phyloP scores from a whole-genome alignment of 352 stramenopile genomes.

The Globisporangium polare region DNA sequence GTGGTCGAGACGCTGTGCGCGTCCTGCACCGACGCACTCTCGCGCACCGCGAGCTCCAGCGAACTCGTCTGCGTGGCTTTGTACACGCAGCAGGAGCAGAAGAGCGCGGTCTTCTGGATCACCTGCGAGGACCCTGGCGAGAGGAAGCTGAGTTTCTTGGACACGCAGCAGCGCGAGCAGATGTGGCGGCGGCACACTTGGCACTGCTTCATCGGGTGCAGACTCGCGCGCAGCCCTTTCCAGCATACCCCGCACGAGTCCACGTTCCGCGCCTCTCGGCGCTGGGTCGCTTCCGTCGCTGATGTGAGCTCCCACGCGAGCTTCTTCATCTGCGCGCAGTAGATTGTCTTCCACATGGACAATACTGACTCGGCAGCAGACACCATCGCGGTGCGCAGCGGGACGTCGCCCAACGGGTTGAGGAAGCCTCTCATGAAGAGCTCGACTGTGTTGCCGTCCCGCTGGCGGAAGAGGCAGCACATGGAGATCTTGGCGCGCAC shows the following conservation, averaged over 20 bases:
- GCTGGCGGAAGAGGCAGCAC: constrained; percentile 12
- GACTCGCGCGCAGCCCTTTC: neutral
- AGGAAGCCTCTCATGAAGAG: constrained; percentile 6
- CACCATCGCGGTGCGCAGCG: constrained; percentile 10
- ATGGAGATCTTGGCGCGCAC: constrained; percentile 13
- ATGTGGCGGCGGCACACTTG: constrained; percentile 1
- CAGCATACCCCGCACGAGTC: constrained; percentile 5
- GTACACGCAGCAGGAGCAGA: constrained; percentile 29
- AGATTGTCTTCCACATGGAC: constrained; percentile 1
- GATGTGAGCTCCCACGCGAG: constrained; percentile 34
- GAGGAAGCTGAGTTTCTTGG: constrained; percentile 15
- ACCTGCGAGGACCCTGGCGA: constrained; percentile 9
- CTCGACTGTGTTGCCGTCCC: neutral
- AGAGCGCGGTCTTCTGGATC: constrained; percentile 17
- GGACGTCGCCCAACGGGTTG: constrained; percentile 8
- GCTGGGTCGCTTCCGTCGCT: neutral
- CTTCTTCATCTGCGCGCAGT: constrained; percentile 68
- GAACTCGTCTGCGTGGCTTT: constrained; percentile 16
- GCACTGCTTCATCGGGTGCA: constrained; percentile 4
- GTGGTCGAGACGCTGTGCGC: neutral
- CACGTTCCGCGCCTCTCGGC: neutral
- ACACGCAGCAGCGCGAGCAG: constrained; percentile 7
- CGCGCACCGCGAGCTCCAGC: constrained; percentile 22
- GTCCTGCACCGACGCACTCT: constrained; percentile 18
- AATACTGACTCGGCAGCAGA: constrained; percentile 4